Conservation (phyloP, 164 flowering plant species). For the Piper longum region DNA sequence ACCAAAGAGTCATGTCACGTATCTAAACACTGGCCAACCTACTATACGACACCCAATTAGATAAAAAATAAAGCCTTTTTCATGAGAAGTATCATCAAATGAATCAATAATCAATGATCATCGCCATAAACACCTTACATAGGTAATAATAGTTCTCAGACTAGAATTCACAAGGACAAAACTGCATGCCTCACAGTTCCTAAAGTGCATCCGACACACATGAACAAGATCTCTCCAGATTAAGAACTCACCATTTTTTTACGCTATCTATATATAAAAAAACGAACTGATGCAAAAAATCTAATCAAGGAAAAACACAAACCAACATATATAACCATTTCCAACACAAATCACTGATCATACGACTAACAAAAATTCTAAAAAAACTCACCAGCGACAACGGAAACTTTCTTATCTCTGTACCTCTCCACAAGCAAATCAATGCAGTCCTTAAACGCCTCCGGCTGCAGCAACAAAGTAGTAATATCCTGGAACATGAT, state of each 20-base stretch:
- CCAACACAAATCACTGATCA: no score
- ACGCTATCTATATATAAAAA: not conserved
- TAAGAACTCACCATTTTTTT: not conserved
- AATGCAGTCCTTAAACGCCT: slow-evolving; percentile 81
- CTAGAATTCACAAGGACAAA: no score
- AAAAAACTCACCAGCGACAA: slow-evolving; percentile 60
- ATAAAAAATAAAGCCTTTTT: no score
- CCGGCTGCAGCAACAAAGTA: slow-evolving; percentile 68
- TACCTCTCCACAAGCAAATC: slow-evolving; percentile 96
- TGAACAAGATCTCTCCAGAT: not conserved
- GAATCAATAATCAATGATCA: no score
- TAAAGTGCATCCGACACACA: not conserved
- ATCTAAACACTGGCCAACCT: no score
- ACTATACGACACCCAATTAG: no score
- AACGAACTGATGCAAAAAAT: not conserved
- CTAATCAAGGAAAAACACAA: not conserved
- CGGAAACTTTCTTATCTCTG: slow-evolving; percentile 50
- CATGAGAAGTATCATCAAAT: no score
- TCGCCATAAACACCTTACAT: no score
- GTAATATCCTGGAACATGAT: slow-evolving; percentile 96
- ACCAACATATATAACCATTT: not conserved
- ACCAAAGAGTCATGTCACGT: no score
- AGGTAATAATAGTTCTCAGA: no score
- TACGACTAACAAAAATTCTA: not conserved
- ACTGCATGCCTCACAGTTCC: no score